Evolutionary conservation across 352 stramenopile species (phyloP).

Genomic region (Phytopythium mirpurense): DNA sequence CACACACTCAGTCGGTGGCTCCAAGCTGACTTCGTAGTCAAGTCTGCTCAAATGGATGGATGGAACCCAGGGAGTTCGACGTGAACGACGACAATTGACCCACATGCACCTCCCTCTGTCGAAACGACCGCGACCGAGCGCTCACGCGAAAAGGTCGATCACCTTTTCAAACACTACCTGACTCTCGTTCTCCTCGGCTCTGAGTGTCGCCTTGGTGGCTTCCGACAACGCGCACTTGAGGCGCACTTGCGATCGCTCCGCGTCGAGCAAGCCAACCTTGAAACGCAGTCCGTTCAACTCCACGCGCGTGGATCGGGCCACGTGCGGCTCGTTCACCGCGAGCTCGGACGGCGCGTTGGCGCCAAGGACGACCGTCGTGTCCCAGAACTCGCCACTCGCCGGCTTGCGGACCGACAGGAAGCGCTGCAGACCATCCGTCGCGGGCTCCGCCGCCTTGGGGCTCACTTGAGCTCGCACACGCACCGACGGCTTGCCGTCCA

Average conservation of each 20-base stretch:
- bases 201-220: constrained; percentile 14
- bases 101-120: no score
- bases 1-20: no score
- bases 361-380: constrained; percentile 13
- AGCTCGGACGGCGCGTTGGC: constrained; percentile 14
- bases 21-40: no score
- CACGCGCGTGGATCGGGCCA: constrained; percentile 6
- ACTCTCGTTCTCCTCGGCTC: constrained; percentile 16
- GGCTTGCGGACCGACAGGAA: constrained; percentile 17
- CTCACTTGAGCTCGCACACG: constrained; percentile 21
- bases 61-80: no score
- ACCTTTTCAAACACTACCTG: constrained; percentile 23
- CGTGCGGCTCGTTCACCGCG: constrained; percentile 14
- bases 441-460: constrained; percentile 9
- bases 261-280: constrained; percentile 19
- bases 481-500: constrained; percentile 25
- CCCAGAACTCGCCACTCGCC: constrained; percentile 16
- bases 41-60: no score
- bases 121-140: no score
- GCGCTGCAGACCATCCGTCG: constrained; percentile 13
- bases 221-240: constrained; percentile 21
- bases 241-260: constrained; percentile 23
- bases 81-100: no score
- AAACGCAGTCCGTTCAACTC: constrained; percentile 15
- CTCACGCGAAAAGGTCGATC: constrained; percentile 20